Percentiles rank a stretch among this genome's conserved stretches.
Evolutionary conservation across 2,329 filamentous ascomycete species (phyloP).

Genomic region (Colletotrichum godetiae): DNA sequence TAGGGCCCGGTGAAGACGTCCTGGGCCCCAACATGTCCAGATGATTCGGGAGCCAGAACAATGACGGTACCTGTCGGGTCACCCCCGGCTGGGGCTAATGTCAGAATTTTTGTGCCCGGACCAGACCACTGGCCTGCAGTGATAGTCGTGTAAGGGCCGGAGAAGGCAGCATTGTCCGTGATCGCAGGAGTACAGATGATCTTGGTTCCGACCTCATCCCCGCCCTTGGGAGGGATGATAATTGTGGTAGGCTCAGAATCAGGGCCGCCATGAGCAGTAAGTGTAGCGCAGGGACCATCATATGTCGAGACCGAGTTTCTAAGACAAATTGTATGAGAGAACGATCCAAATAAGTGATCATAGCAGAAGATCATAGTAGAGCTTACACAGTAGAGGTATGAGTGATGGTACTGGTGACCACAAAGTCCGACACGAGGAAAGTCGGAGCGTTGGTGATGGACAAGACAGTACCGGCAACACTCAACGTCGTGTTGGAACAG

Average conservation of each 20-base stretch:
- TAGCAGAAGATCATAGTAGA: neutral
- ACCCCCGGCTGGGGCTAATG: neutral
- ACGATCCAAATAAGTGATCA: neutral
- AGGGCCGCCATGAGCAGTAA: neutral
- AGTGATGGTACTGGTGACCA: constrained; percentile 15
- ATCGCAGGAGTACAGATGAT: neutral
- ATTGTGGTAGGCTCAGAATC: neutral
- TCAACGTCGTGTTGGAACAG: constrained; percentile 21
- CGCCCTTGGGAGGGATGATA: neutral
- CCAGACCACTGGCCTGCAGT: constrained; percentile 1
- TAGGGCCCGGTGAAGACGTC: neutral
- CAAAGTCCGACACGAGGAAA: constrained; percentile 9
- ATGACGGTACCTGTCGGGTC: neutral
- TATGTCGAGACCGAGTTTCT: neutral
- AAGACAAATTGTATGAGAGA: neutral
- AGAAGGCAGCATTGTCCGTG: neutral
- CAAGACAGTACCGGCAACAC: constrained; percentile 4
- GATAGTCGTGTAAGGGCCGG: neutral
- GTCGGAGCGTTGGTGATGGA: constrained; percentile 21
- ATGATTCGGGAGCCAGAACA: neutral
- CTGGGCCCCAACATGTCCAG: neutral
- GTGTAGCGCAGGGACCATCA: neutral
- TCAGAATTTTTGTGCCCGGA: neutral
- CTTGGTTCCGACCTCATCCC: neutral
- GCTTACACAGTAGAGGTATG: constrained; percentile 16